Conservation (phyloP, 805 yeast genomes). For the Metschnikowia orientalis region DNA sequence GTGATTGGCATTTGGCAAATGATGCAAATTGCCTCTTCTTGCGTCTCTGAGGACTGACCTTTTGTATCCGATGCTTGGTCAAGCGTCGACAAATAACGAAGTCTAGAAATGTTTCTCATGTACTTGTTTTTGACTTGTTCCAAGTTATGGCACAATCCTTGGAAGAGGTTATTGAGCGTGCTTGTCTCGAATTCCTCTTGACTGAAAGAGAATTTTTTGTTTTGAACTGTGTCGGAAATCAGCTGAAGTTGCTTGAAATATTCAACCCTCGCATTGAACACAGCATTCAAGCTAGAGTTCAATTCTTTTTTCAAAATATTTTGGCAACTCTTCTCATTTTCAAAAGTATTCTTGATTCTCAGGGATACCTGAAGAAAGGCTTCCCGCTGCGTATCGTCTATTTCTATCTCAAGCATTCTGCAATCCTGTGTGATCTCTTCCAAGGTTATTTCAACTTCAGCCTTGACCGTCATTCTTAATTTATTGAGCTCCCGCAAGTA, state of each 20-base stretch:
- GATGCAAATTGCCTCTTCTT: slow-evolving; percentile 54
- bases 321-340: slow-evolving; percentile 41
- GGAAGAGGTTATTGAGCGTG: slow-evolving; percentile 5
- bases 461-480: slow-evolving; percentile 23
- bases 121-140: slow-evolving; percentile 14
- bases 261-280: slow-evolving; percentile 74
- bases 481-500: slow-evolving; percentile 24
- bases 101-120: slow-evolving; percentile 32
- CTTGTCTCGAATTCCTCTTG: slow-evolving; percentile 10
- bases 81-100: slow-evolving; percentile 31
- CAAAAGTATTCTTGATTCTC: slow-evolving; percentile 30
- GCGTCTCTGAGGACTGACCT: too few species aligned
- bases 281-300: slow-evolving; percentile 50
- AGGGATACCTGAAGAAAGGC: slow-evolving; percentile 20
- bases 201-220: slow-evolving; percentile 12
- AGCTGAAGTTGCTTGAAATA: slow-evolving; percentile 83
- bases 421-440: slow-evolving; percentile 25
- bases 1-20: slow-evolving; percentile 72
- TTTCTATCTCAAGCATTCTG: slow-evolving; percentile 22
- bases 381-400: slow-evolving; percentile 16
- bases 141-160: slow-evolving; percentile 7
- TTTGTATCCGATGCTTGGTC: slow-evolving; percentile 10
- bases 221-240: slow-evolving; percentile 74
- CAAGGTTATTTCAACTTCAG: slow-evolving; percentile 28
- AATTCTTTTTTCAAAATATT: slow-evolving; percentile 43